Conservation (phyloP, 2,329 filamentous ascomycete species). For the Penicillium glabrum region DNA sequence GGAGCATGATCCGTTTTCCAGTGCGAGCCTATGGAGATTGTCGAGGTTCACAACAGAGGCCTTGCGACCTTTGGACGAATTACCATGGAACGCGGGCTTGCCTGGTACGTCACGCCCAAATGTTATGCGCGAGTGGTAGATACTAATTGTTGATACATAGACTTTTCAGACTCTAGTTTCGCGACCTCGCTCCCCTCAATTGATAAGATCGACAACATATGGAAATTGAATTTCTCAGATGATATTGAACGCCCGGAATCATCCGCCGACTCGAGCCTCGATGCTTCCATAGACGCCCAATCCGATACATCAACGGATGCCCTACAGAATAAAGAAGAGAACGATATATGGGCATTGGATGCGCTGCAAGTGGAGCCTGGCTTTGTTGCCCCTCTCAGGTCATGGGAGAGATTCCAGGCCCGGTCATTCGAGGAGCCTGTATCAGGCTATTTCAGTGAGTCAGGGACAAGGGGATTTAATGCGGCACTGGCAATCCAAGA, state of each 20-base stretch:
- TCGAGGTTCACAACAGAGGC: constrained; percentile 38
- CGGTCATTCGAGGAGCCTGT: constrained; percentile 30
- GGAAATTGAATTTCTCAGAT: constrained; percentile 35
- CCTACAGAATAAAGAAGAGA: constrained; percentile 10
- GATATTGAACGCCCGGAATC: constrained; percentile 23
- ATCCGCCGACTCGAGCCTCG: constrained; percentile 20
- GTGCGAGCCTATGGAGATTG: constrained; percentile 38
- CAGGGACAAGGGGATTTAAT: constrained; percentile 41
- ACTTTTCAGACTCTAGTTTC: constrained; percentile 19
- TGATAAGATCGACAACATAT: constrained; percentile 26
- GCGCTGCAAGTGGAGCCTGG: constrained; percentile 15
- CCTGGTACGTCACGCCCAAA: constrained; percentile 28
- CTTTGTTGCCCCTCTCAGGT: constrained; percentile 26
- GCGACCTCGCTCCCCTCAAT: constrained; percentile 18
- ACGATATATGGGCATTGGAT: constrained; percentile 39
- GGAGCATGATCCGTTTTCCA: constrained; percentile 34
- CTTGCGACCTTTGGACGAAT: constrained; percentile 36
- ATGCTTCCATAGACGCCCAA: constrained; percentile 17
- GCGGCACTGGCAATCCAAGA: constrained; percentile 33
- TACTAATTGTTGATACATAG: constrained; percentile 7
- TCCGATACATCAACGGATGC: constrained; percentile 10
- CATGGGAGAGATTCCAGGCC: constrained; percentile 45
- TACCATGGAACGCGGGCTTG: constrained; percentile 36
- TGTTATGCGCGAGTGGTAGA: not conserved
- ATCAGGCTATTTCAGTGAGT: constrained; percentile 47